Percentiles rank a stretch among this genome's conserved stretches.
Evolutionary conservation across 31 red algal species (phyloP).

Genomic region (Porphyra umbilicalis): DNA sequence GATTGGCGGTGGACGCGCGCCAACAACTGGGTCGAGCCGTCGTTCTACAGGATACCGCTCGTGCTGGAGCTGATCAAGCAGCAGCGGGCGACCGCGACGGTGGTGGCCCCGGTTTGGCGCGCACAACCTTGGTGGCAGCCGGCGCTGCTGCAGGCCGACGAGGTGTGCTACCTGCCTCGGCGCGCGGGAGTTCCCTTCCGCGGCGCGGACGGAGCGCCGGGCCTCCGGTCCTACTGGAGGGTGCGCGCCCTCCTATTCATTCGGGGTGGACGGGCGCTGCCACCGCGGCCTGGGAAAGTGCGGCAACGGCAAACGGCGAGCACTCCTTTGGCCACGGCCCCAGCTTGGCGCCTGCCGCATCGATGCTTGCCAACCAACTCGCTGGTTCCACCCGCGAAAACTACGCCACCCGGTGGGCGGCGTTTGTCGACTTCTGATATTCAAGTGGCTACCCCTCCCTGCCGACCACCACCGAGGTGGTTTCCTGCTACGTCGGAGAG

Average conservation of each 20-base stretch:
- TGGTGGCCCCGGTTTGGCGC: background rate
- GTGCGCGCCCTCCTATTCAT: no score
- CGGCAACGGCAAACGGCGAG: no score
- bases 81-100: background rate
- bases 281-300: no score
- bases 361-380: no score
- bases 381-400: constrained; percentile 12
- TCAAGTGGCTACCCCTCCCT: background rate
- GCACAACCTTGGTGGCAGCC: background rate
- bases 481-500: constrained; percentile 6
- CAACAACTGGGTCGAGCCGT: background rate
- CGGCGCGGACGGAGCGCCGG: no score
- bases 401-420: constrained; percentile 12
- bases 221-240: no score
- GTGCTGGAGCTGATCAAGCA: background rate
- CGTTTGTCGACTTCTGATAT: constrained; percentile 1
- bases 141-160: background rate
- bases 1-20: background rate
- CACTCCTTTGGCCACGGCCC: no score
- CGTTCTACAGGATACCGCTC: background rate
- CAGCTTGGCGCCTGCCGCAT: no score
- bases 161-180: background rate
- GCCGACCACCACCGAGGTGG: background rate
- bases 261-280: no score
- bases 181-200: background rate